Percentiles rank a stretch among this genome's conserved stretches.
These are phyloP conservation scores for Russula ochroleuca DNA, from an alignment of 768 basidiomycete species.

Conservation along the genomic window DNA sequence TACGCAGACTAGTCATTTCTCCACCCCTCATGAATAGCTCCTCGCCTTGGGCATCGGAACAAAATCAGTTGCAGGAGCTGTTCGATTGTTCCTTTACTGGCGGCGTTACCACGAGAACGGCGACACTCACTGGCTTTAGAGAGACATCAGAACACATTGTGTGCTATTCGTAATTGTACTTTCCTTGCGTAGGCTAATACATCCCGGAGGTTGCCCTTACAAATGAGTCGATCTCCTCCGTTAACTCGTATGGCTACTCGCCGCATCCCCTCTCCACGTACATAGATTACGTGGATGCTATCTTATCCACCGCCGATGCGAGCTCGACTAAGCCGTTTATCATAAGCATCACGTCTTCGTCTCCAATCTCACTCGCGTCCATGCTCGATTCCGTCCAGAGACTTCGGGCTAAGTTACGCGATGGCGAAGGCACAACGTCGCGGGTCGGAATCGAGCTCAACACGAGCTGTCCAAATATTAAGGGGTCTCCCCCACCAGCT, in stretches of 20 bases:
- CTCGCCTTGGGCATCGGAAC: slow-evolving; percentile 76
- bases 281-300: slow-evolving; percentile 53
- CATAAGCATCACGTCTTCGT: slow-evolving; percentile 70
- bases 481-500: slow-evolving; percentile 54
- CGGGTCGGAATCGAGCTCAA: slow-evolving; percentile 75
- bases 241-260: slow-evolving; percentile 88
- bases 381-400: slow-evolving; percentile 60
- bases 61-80: slow-evolving; percentile 57
- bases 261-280: slow-evolving; percentile 68
- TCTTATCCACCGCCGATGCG: slow-evolving; percentile 42
- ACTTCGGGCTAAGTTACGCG: slow-evolving; percentile 43
- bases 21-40: slow-evolving; percentile 76
- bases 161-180: slow-evolving; percentile 25
- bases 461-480: slow-evolving; percentile 80
- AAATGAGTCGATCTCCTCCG: slow-evolving; percentile 47
- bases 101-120: slow-evolving; percentile 77
- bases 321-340: slow-evolving; percentile 57
- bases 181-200: slow-evolving; percentile 1
- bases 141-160: slow-evolving; percentile 65
- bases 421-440: slow-evolving; percentile 31
- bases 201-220: slow-evolving; percentile 56
- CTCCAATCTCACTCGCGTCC: slow-evolving; percentile 44
- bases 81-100: slow-evolving; percentile 66
- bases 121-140: slow-evolving; percentile 64
- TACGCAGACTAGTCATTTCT: slow-evolving; percentile 52